Base-by-base conservation (phyloP, 108 stramenopile genomes). In the Nannochloropsis gaditana region DNA sequence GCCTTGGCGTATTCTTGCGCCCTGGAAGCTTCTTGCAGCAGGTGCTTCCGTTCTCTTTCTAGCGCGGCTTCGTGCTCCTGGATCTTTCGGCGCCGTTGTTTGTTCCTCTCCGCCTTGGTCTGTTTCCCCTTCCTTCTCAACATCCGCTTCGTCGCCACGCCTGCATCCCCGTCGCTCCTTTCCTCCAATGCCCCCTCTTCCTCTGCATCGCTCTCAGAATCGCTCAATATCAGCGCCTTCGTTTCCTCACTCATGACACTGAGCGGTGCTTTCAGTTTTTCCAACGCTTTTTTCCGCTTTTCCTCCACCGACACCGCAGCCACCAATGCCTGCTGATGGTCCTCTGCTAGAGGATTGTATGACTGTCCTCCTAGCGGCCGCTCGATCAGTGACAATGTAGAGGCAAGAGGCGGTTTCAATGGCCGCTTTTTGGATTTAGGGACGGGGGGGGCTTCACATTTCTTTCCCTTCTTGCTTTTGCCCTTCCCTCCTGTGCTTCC, bases 101-200 rank as follows among this genome's bases (percentile, higher is more conserved):
- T 73, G n/a, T 73, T 73, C 59, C 59, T 15, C 59, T 73, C 59
- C 2, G 59, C 59, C 59, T 73, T 73, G 59, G 59, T 73, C 59
- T n/a, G 15, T n/a, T 73, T 73, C 59, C 59, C 59, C 8, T 73
- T 73, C 59, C 59, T 15, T n/a, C 59, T 73, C 59, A 73, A 73
- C 59, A 73, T 73, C 59, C 59, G 8, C 8, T 73, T 73, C 59
- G 59, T 73, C 2, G n/a, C 15, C 59, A 73, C 59, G 4, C 8
- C 59, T n/a, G 3, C 59, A 15, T 8, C 59, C 3, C 8, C 59
- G 19, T 73, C 8, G 4, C n/a, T n/a, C 59, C n/a, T n/a, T 6
- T 73, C 59, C 4, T 73, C 59, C n/a, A n/a, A 0, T 73, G 19
- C 59, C n/a, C 3, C 59, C 59, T 73, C 59, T 6, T n/a, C 59